Evolutionary conservation across 164 flowering plant genomes (phyloP), one percentile per base, ranked within the genome.

Genomic region (Taxillus chinensis): DNA sequence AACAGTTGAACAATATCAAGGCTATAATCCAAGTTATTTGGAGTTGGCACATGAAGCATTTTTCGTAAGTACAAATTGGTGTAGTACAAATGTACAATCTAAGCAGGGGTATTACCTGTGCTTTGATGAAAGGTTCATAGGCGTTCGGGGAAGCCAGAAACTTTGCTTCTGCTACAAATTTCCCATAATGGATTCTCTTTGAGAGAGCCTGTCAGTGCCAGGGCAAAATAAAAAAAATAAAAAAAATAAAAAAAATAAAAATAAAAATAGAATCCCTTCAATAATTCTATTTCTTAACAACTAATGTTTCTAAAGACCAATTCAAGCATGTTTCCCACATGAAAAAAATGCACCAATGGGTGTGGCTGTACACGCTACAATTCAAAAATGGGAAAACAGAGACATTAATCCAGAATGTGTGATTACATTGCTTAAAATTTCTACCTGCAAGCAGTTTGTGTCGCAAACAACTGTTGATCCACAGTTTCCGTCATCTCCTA

Each of bases 381-480:
- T 27, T 27, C 27, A 27, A 27, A 27, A 27, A 27, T 27, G 27
- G 27, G 27, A 27, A 27, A 27, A 27, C 27, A 27, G 27, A 27
- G 27, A 27, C 27, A 27, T 27, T 27, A 27, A 27, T 27, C 2
- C 27, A 27, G 27, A 27, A 27, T 27, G 27, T 27, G 9, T 48
- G 51, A 11, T 4, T 48, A 8, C 7, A 7, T 4, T 45, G 39
- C 4, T 57, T 27, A 53, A 61, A 51, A 58, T 40, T 45, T n/a
- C 51, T 71, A 93, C 99, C 92, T 93, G 99, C 74, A 93, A 70
- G 71, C 95, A 90, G 37, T 82, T 80, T 50, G 97, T 82, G 72
- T 93, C 99, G 64, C 97, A 93, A 61, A 82, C 86, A 45, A 97
- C 95, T 70, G 90, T 60, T 50, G 99, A 85, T 27, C 99, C 99